Base-by-base conservation (phyloP, 331 rosid species). In the Acacia concinna region DNA sequence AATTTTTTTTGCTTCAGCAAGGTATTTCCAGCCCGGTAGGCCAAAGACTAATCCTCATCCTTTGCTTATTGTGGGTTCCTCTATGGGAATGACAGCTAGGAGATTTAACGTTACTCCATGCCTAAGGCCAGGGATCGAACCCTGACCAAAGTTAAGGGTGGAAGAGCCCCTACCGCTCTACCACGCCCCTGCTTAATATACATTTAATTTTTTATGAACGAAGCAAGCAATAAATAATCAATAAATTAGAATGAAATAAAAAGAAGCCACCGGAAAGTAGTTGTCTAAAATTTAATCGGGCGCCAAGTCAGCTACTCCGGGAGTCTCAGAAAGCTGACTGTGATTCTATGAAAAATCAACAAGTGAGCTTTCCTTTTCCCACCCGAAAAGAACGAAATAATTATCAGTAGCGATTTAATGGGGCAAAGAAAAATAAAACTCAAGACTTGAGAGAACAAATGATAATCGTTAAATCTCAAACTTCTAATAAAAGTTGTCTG, bases 331-430 rank as follows among this genome's bases (percentile, higher is more conserved):
- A 60, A 63, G 85, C 74, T 80, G 77, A 79, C 82, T 78, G 77
- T 82, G 79, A 82, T 71, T 76, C 81, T 79, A 59, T 64, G 71
- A 68, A 81, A 84, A 85, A 83, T 41, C 23, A 25, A 13, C 52
- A 79, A 31, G 76, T 68, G 81, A 81, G 86, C 88, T 82, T 83
- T 85, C 78, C 75, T 32, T 75, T 77, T 80, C 75, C 78, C 57
- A 0, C 1, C 75, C 65, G 8, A 57, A 57, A 57, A 27, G 17
- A 59, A 59, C 72, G 40, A 15, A 27, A 5, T 6, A 3, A n/a
- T 75, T 18, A 68, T 35, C 21, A 14, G 10, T 20, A 5, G 37
- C 41, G 7, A 57, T 77, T 68, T 54, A 52, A 21, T 8, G 3
- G 46, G 60, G 28, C 1, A 0, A 51, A 25, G 3, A 59, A 59